A percentile compares a stretch with the other conserved stretches of the same genome.
These are phyloP conservation scores for Passiflora organensis DNA, from an alignment of 345 rosid species.

Conservation along the genomic window DNA sequence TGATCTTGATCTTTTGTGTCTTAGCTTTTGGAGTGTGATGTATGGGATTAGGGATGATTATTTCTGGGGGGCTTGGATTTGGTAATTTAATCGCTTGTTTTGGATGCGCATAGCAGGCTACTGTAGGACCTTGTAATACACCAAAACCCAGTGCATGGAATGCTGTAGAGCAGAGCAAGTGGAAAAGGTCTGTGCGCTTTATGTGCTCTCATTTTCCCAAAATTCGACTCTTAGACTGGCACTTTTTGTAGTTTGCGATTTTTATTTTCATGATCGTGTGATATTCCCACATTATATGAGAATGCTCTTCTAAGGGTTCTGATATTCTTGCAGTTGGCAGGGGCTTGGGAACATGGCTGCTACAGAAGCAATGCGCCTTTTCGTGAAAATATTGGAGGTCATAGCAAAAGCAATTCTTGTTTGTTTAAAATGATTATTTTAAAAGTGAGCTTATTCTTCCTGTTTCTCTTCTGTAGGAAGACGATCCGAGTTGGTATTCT, in stretches of 20 bases:
- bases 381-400: conserved; percentile 98
- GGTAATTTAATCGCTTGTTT: too few species aligned
- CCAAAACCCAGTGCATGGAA: conserved; percentile 94
- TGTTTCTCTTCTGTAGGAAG: conserved; percentile 59
- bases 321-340: conserved; percentile 80
- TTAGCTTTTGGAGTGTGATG: too few species aligned
- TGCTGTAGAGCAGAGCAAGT: conserved; percentile 89
- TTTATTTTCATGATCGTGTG: too few species aligned
- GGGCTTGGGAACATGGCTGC: conserved; percentile 89
- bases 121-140: conserved; percentile 77
- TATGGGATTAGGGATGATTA: too few species aligned
- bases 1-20: too few species aligned
- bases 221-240: too few species aligned
- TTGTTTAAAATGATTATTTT: conserved; percentile 3
- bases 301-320: conserved; percentile 3
- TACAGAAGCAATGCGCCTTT: conserved; percentile 98
- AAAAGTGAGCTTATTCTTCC: conserved; percentile 9
- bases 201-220: neutral
- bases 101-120: conserved; percentile 58
- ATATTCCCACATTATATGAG: too few species aligned
- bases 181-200: conserved; percentile 73
- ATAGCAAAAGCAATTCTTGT: conserved; percentile 14
- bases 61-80: too few species aligned
- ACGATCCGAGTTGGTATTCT: conserved; percentile 96
- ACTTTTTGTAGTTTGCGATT: too few species aligned